Conservation (phyloP, 2,329 filamentous ascomycete genomes). For the Penicillium olsonii region DNA sequence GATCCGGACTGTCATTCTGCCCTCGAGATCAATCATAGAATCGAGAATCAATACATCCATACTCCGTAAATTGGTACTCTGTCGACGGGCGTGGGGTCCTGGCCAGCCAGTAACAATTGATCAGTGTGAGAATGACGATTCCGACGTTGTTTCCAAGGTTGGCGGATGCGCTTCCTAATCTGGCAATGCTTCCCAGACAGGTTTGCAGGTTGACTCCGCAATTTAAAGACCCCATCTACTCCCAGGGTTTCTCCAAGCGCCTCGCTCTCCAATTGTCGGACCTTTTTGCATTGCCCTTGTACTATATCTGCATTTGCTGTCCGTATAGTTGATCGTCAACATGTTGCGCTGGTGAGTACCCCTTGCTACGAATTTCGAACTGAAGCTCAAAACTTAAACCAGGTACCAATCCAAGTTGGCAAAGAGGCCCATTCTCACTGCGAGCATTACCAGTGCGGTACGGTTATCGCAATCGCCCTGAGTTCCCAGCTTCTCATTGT, state of each 20-base stretch:
- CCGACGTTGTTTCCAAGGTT: constrained; percentile 8
- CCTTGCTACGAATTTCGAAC: constrained; percentile 9
- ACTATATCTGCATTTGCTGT: background rate
- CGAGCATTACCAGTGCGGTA: constrained; percentile 82
- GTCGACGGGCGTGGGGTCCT: too few species aligned
- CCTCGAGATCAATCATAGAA: too few species aligned
- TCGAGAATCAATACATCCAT: too few species aligned
- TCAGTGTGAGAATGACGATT: background rate
- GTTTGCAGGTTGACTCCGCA: constrained; percentile 23
- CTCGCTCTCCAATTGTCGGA: background rate
- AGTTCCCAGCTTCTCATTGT: background rate
- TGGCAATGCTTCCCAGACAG: constrained; percentile 5
- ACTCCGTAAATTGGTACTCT: too few species aligned
- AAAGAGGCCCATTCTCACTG: constrained; percentile 80
- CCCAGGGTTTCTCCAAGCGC: background rate
- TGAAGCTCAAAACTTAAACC: constrained; percentile 20
- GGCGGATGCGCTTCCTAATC: constrained; percentile 20
- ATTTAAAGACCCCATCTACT: constrained; percentile 22
- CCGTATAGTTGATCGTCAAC: constrained; percentile 5
- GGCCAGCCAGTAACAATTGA: background rate
- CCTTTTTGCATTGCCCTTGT: constrained; percentile 5
- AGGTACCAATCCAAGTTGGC: constrained; percentile 87
- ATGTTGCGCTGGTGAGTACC: constrained; percentile 41
- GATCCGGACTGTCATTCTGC: too few species aligned
- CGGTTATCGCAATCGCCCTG: constrained; percentile 12